Conservation (phyloP, 306 rosid species). For the Medicago ruthenica region DNA sequence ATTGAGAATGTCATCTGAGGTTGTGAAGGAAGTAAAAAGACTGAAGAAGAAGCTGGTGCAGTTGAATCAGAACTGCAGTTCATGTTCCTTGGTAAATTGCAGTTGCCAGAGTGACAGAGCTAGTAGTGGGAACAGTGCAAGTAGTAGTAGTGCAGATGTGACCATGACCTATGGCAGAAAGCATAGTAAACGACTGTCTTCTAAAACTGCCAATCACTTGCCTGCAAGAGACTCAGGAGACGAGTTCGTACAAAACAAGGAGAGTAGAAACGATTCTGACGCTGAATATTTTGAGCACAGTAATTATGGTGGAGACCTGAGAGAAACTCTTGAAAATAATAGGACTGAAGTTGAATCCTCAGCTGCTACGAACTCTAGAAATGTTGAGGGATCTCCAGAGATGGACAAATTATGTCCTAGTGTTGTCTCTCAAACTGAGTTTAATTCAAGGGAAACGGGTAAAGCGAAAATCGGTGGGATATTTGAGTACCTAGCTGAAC, state of each 20-base stretch:
- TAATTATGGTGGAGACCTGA: conserved; percentile 38
- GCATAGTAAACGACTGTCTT: conserved; percentile 54
- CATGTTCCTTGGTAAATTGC: conserved; percentile 91
- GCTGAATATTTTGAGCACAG: conserved; percentile 43
- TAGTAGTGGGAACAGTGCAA: conserved; percentile 96
- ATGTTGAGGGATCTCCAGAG: conserved; percentile 45
- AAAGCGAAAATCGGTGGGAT: conserved; percentile 82
- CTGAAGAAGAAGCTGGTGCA: conserved; percentile 85
- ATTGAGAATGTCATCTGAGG: conserved; percentile 88
- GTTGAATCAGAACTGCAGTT: conserved; percentile 71
- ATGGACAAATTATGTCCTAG: conserved; percentile 40
- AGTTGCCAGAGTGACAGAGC: conserved; percentile 98
- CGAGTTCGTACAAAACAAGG: conserved; percentile 47
- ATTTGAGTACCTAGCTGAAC: conserved; percentile 82
- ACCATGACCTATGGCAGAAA: conserved; percentile 62
- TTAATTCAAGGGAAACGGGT: conserved; percentile 50
- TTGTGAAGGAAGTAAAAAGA: conserved; percentile 94
- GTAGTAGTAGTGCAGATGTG: conserved; percentile 68
- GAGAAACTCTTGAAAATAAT: conserved; percentile 38
- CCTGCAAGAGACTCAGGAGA: conserved; percentile 57
- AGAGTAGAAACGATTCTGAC: conserved; percentile 45
- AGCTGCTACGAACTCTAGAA: conserved; percentile 45
- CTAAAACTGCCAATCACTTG: conserved; percentile 51
- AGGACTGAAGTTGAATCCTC: conserved; percentile 43
- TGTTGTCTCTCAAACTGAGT: conserved; percentile 50